A percentile compares a stretch with the other conserved stretches of the same genome.
phyloP scores from a whole-genome alignment of 208 protist genomes.

The Leishmania tarentolae region DNA sequence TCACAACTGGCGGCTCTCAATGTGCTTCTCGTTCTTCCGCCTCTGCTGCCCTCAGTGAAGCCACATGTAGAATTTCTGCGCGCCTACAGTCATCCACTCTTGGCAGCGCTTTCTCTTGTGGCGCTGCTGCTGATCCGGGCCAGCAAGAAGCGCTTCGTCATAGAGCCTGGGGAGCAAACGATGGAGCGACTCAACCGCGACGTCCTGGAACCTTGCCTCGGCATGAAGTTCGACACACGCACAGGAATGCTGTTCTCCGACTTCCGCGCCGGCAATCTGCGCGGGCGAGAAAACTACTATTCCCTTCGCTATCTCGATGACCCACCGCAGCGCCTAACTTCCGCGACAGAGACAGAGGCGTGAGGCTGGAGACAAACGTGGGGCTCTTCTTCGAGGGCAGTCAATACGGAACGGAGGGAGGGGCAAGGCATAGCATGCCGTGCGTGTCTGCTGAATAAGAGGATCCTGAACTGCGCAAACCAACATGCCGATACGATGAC shows the following conservation, averaged over 20 bases:
- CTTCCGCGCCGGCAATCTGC: slow-evolving; percentile 30
- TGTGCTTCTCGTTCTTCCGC: slow-evolving; percentile 44
- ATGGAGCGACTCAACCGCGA: slow-evolving; percentile 75
- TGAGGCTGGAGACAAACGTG: background rate
- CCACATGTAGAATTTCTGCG: slow-evolving; percentile 29
- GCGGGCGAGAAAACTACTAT: slow-evolving; percentile 52
- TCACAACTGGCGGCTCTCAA: slow-evolving; percentile 33
- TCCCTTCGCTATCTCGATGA: slow-evolving; percentile 46
- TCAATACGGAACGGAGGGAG: background rate
- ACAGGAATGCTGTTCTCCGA: slow-evolving; percentile 79
- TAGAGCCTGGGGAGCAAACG: slow-evolving; percentile 79
- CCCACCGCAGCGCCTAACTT: background rate
- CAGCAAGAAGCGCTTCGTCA: slow-evolving; percentile 74
- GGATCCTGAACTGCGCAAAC: background rate
- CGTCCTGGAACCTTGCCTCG: slow-evolving; percentile 82
- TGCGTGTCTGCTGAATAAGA: background rate
- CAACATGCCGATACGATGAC: background rate
- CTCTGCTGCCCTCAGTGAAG: slow-evolving; percentile 40
- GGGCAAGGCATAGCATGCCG: background rate
- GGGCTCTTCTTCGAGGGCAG: background rate
- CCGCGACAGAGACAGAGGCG: background rate
- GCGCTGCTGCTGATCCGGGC: slow-evolving; percentile 67
- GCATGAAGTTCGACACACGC: slow-evolving; percentile 68
- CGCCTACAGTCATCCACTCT: slow-evolving; percentile 26
- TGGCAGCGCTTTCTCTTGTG: slow-evolving; percentile 43